Conservation (phyloP, 2,329 filamentous ascomycete species). For the Aspergillus sp. region DNA sequence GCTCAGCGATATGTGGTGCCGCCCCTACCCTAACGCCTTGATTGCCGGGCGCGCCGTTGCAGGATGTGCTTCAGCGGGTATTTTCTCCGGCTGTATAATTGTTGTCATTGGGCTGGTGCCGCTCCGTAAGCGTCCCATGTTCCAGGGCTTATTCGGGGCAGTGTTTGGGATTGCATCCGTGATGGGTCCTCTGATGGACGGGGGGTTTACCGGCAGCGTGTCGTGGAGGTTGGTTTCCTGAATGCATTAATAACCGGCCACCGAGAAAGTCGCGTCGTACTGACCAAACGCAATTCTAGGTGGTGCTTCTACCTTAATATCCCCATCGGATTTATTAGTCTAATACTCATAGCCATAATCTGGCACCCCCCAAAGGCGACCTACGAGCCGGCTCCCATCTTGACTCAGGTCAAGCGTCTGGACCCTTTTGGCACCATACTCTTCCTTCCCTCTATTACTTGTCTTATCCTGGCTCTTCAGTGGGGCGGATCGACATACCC, state of each 20-base stretch:
- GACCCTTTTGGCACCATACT: neutral
- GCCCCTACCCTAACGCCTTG: neutral
- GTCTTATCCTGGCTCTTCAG: neutral
- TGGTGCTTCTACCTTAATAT: neutral
- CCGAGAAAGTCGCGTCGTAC: neutral
- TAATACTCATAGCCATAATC: neutral
- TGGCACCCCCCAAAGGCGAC: neutral
- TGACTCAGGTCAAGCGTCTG: neutral
- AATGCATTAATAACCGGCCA: neutral
- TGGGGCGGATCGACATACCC: neutral
- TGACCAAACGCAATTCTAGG: neutral
- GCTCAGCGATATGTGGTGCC: neutral
- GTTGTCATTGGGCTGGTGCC: neutral
- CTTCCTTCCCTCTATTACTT: neutral
- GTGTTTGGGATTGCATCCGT: neutral
- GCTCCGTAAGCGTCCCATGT: slow-evolving; percentile 3
- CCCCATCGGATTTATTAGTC: neutral
- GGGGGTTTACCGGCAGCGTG: neutral
- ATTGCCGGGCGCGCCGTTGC: slow-evolving; percentile 12
- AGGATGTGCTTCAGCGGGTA: neutral
- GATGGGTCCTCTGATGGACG: neutral
- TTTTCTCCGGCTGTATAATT: neutral
- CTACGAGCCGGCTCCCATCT: neutral
- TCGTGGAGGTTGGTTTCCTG: neutral
- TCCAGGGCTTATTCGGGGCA: neutral